Evolutionary conservation across 352 stramenopile genomes (phyloP).

Genomic region (Phytophthora chlamydospora): DNA sequence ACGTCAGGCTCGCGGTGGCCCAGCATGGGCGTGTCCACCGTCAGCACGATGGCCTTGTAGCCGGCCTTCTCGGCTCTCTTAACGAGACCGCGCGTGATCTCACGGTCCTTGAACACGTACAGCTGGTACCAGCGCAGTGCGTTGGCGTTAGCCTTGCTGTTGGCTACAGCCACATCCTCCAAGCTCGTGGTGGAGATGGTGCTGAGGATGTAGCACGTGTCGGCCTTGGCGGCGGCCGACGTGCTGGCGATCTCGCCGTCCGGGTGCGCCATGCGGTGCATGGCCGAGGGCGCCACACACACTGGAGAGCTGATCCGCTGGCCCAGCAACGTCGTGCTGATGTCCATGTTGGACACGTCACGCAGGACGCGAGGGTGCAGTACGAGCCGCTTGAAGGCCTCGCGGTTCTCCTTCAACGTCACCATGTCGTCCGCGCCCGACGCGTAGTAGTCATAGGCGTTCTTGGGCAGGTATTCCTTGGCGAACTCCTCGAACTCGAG

Average conservation of each 20-base stretch:
- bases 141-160: slow-evolving; percentile 54
- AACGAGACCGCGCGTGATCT: slow-evolving; percentile 93
- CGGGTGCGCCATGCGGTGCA: slow-evolving; percentile 95
- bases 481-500: slow-evolving; percentile 91
- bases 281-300: slow-evolving; percentile 91
- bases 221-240: slow-evolving; percentile 80
- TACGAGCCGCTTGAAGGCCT: slow-evolving; percentile 93
- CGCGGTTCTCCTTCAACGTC: slow-evolving; percentile 74
- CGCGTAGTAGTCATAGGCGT: slow-evolving; percentile 91
- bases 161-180: slow-evolving; percentile 59
- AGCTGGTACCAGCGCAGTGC: slow-evolving; percentile 94
- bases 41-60: slow-evolving; percentile 94
- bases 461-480: slow-evolving; percentile 87
- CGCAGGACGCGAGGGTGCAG: slow-evolving; percentile 94
- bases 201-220: slow-evolving; percentile 92
- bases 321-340: slow-evolving; percentile 92
- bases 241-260: slow-evolving; percentile 92
- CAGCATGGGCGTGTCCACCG: slow-evolving; percentile 95
- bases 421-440: slow-evolving; percentile 94
- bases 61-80: slow-evolving; percentile 89
- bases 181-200: slow-evolving; percentile 61
- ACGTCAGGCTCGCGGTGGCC: slow-evolving; percentile 95
- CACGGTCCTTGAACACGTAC: slow-evolving; percentile 94
- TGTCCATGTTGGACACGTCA: slow-evolving; percentile 93
- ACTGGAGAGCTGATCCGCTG: slow-evolving; percentile 90